Evolutionary conservation across 345 rosid species (phyloP), one percentile per base, ranked within the genome.

Genomic region (Eutrema japonicum): DNA sequence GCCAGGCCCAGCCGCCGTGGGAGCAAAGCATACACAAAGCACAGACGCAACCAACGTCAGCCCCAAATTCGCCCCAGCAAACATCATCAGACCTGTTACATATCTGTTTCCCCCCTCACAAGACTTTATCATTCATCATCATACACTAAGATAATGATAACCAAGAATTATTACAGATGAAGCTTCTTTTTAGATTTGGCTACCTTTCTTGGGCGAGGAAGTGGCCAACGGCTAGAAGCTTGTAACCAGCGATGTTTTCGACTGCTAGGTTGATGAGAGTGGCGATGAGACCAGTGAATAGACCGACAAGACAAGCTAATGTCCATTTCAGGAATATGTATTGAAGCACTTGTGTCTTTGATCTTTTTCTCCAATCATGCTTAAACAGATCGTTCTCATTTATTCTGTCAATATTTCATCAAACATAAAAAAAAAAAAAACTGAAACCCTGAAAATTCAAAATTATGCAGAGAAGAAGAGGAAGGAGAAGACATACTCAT

Each of bases 1-100:
- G 11, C 97, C 97, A 27, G 98, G 96, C 11, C 98, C 98, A 35
- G 98, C 97, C 0, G 98, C 98, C 0, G 98, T 91, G 3, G 98
- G 97, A 11, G 98, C 97, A 66, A 91, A 91, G 41, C 74, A 91
- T 13, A 91, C 97, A 64, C 93, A 87, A 10, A 93, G 87, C 60
- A 85, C 75, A 66, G 97, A 79, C 7, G 98, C 96, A 55, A 77
- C 57, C 47, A 84, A 63, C 26, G 97, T 88, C 60, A 91, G 79
- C 10, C 79, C 41, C 66, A 93, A 79, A 77, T 93, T 93, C 41
- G 58, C 84, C 4, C 92, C 91, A 1, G 91, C 71, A 52, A 91
- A 75, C 36, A 79, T 77, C 43, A 81, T 37, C 49, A 93, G 76
- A 64, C 96, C 97, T 3, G 79, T 67, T 9, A 84, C 12, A 65